Evolutionary conservation across 2,329 filamentous ascomycete species (phyloP).

Genomic region (Penicillium sp.): DNA sequence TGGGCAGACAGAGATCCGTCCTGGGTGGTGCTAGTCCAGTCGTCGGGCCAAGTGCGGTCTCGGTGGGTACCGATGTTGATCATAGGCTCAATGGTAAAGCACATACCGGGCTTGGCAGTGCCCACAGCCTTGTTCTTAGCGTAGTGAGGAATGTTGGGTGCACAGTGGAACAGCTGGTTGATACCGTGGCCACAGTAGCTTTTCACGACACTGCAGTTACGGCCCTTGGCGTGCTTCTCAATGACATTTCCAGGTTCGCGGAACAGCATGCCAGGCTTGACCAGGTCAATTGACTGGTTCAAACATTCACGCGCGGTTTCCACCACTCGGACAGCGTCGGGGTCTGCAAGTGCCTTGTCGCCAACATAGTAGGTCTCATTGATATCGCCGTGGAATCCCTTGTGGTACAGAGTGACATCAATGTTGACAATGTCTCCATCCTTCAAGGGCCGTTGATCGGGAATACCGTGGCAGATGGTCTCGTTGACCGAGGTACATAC

Average conservation of each 20-base stretch:
- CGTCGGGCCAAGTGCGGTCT: slow-evolving; percentile 96
- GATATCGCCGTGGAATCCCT: slow-evolving; percentile 90
- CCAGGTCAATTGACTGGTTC: slow-evolving; percentile 83
- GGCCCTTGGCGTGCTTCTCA: slow-evolving; percentile 86
- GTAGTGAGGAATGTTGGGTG: slow-evolving; percentile 94
- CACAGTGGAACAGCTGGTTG: slow-evolving; percentile 88
- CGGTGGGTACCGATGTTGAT: slow-evolving; percentile 86
- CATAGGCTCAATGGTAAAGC: slow-evolving; percentile 99
- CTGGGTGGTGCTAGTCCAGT: slow-evolving; percentile 93
- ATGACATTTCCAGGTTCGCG: slow-evolving; percentile 92
- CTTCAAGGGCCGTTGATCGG: slow-evolving; percentile 78
- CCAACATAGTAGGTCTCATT: slow-evolving; percentile 99
- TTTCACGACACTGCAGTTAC: slow-evolving; percentile 84
- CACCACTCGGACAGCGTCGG: slow-evolving; percentile 84
- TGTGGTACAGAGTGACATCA: slow-evolving; percentile 90
- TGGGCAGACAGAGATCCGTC: slow-evolving; percentile 90
- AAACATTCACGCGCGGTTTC: slow-evolving; percentile 87
- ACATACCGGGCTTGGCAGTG: slow-evolving; percentile 92
- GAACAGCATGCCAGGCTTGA: slow-evolving; percentile 91
- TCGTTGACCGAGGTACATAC: slow-evolving; percentile 96
- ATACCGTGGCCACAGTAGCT: slow-evolving; percentile 97
- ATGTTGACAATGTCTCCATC: slow-evolving; percentile 98
- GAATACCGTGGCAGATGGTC: slow-evolving; percentile 97
- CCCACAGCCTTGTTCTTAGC: slow-evolving; percentile 98
- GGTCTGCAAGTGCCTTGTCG: slow-evolving; percentile 76